Percentiles rank a stretch among this genome's conserved stretches.
phyloP scores from a whole-genome alignment of 192 early-diverging fungal genomes.

The Linnemannia exigua region DNA sequence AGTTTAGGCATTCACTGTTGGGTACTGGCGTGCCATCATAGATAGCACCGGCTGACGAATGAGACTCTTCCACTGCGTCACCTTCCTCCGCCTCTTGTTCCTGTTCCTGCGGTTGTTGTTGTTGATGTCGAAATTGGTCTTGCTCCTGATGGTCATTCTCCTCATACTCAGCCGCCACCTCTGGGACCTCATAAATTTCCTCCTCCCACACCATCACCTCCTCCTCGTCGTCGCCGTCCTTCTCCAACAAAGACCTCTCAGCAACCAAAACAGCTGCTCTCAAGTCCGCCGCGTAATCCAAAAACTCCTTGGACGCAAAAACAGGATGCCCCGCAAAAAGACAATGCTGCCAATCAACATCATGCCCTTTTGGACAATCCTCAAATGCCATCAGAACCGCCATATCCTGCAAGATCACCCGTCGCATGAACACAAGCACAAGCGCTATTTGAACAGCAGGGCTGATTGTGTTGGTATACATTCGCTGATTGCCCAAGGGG shows the following conservation, averaged over 20 bases:
- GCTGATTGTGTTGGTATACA: neutral
- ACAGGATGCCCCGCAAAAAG: neutral
- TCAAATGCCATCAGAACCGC: slow-evolving; percentile 1
- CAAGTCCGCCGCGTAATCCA: neutral
- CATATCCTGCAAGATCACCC: slow-evolving; percentile 13
- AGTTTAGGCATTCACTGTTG: neutral
- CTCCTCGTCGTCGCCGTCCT: neutral
- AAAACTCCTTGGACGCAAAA: neutral
- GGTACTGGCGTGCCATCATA: neutral
- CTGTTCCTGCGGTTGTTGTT: no score
- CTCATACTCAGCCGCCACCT: neutral
- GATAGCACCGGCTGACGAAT: neutral
- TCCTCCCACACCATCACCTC: neutral
- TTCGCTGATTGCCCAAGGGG: no score
- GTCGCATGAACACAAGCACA: slow-evolving; percentile 13
- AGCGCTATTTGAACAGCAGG: neutral
- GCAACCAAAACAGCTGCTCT: neutral
- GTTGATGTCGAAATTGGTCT: no score
- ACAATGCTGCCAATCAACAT: neutral
- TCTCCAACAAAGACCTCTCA: neutral
- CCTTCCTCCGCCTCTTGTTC: no score
- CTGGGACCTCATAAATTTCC: no score
- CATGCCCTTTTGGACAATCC: neutral
- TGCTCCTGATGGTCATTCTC: neutral
- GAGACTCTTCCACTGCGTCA: no score